These are phyloP conservation scores for Filobasidium wieringae DNA, from an alignment of 768 basidiomycete species.

Conservation along the genomic window DNA sequence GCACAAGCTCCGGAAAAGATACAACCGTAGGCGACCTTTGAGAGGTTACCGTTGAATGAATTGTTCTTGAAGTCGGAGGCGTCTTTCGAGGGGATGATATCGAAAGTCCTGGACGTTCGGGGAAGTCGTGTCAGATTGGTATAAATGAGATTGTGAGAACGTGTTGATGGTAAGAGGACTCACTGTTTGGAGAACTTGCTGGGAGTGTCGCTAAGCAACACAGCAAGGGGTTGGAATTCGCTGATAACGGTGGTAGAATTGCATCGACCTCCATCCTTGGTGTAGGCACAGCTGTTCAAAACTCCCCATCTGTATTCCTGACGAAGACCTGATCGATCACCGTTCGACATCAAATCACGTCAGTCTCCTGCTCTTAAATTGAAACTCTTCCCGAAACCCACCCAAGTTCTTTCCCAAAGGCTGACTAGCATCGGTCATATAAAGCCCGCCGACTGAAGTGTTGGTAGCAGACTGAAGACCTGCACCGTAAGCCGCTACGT, in stretches of 20 bases:
- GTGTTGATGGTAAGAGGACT: too few species aligned
- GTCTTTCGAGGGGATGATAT: slow-evolving; percentile 19
- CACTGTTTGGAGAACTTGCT: slow-evolving; percentile 18
- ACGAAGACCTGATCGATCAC: slow-evolving; percentile 26
- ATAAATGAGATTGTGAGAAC: too few species aligned
- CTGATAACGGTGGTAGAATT: slow-evolving; percentile 30
- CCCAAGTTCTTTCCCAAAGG: slow-evolving; percentile 20
- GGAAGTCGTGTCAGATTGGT: too few species aligned
- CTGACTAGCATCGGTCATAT: slow-evolving; percentile 22
- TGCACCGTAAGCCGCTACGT: slow-evolving; percentile 24
- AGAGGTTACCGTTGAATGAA: slow-evolving; percentile 22
- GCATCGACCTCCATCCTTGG: slow-evolving; percentile 31
- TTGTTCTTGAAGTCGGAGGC: slow-evolving; percentile 21
- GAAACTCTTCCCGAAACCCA: too few species aligned
- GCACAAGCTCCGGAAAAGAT: slow-evolving; percentile 32
- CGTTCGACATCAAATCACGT: too few species aligned
- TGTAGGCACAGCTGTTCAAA: slow-evolving; percentile 33
- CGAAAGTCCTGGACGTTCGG: slow-evolving; percentile 14
- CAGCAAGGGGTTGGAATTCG: slow-evolving; percentile 25
- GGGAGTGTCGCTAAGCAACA: slow-evolving; percentile 28
- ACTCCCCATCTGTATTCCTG: slow-evolving; percentile 35
- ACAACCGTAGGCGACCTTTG: slow-evolving; percentile 23
- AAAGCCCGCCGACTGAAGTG: slow-evolving; percentile 22
- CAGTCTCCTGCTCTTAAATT: too few species aligned
- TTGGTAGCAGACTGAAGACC: slow-evolving; percentile 19